Conservation (phyloP, 192 early-diverging fungal genomes). For the Coemansia sp. region DNA sequence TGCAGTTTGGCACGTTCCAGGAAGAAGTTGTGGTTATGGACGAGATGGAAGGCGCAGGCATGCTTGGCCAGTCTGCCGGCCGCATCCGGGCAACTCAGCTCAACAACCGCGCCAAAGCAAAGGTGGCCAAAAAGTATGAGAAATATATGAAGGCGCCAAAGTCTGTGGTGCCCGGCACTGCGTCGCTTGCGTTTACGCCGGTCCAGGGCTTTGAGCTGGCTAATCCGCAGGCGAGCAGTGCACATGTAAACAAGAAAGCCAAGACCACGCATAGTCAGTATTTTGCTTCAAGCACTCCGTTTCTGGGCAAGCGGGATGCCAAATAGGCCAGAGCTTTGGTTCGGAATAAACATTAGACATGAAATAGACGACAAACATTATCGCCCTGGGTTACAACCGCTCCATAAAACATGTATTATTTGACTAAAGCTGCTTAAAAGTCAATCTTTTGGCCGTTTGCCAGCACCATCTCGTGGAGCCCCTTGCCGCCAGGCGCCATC, state of each 20-base stretch:
- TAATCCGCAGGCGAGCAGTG: conserved; percentile 71
- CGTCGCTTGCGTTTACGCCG: conserved; percentile 91
- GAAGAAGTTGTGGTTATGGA: conserved; percentile 84
- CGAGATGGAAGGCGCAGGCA: conserved; percentile 83
- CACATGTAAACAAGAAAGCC: conserved; percentile 46
- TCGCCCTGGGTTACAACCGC: too few species aligned
- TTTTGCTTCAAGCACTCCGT: conserved; percentile 70
- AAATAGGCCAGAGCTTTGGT: background rate
- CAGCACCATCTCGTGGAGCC: conserved; percentile 84
- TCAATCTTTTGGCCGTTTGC: conserved; percentile 50
- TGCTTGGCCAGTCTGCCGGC: conserved; percentile 76
- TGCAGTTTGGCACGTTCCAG: conserved; percentile 89
- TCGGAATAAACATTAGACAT: too few species aligned
- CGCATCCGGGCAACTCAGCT: conserved; percentile 70
- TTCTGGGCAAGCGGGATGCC: conserved; percentile 51
- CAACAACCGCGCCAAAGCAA: conserved; percentile 73
- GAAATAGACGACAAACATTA: too few species aligned
- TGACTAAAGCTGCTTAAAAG: background rate
- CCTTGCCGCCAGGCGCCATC: conserved; percentile 95
- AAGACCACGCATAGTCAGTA: conserved; percentile 72
- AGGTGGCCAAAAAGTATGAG: conserved; percentile 59
- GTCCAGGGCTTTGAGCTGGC: conserved; percentile 93
- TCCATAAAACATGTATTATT: too few species aligned
- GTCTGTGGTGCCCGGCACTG: conserved; percentile 71
- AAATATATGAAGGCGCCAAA: conserved; percentile 48